Conservation (phyloP, 2,329 filamentous ascomycete genomes). For the Beauveria sp. region DNA sequence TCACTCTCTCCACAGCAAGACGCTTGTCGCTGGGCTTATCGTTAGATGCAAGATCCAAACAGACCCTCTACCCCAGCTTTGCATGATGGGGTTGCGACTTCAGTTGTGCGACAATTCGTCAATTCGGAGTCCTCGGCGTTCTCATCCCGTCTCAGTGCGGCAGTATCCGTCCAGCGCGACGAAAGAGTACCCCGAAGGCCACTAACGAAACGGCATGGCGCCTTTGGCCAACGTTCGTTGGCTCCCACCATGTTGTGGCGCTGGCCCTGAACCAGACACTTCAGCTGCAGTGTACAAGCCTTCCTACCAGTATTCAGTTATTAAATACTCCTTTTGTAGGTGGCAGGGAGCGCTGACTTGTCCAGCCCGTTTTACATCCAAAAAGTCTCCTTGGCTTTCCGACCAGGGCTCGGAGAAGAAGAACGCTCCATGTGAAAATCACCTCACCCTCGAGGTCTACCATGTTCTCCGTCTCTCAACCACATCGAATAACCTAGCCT, state of each 20-base stretch:
- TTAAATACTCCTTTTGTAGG: background rate
- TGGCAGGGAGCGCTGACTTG: background rate
- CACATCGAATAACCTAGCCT: background rate
- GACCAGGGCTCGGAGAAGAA: background rate
- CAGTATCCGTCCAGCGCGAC: background rate
- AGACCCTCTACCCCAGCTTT: background rate
- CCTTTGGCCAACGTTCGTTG: background rate
- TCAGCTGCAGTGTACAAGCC: background rate
- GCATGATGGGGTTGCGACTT: background rate
- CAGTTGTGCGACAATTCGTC: background rate
- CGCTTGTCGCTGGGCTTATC: background rate
- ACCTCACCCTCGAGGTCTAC: background rate
- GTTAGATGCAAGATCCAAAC: background rate
- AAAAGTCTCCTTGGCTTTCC: background rate
- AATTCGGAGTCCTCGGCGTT: background rate
- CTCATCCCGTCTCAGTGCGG: background rate
- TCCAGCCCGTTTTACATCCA: constrained; percentile 4
- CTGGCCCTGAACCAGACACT: background rate
- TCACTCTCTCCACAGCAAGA: background rate
- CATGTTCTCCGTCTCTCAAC: background rate
- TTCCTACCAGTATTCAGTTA: background rate
- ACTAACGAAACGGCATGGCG: constrained; percentile 8
- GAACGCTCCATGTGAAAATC: constrained; percentile 1
- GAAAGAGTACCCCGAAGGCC: background rate
- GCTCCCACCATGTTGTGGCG: constrained; percentile 1